Percentiles rank a stretch among this genome's conserved stretches.
phyloP scores from a whole-genome alignment of 2,329 filamentous ascomycete species.

The Ophiostoma himal-ulmi region DNA sequence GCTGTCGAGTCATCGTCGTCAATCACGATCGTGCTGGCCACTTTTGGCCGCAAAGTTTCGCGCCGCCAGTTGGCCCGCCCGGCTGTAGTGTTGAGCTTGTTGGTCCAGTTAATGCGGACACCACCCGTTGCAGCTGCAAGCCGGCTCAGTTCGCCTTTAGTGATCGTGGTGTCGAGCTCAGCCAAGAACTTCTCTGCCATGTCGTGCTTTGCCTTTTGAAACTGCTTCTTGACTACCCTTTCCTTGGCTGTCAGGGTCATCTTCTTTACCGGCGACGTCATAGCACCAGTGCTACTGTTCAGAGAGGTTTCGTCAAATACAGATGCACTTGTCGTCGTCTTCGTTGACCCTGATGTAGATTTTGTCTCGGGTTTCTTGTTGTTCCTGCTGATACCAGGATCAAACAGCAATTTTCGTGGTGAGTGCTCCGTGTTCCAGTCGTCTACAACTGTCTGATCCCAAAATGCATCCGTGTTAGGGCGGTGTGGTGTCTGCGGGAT shows the following conservation, averaged over 20 bases:
- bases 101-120: conserved; percentile 66
- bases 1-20: neutral
- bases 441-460: conserved; percentile 53
- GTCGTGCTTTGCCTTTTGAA: conserved; percentile 55
- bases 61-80: conserved; percentile 68
- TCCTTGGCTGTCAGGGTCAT: conserved; percentile 32
- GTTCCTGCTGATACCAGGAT: conserved; percentile 23
- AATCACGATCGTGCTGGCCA: neutral
- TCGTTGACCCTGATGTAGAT: neutral
- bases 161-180: conserved; percentile 63
- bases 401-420: conserved; percentile 32
- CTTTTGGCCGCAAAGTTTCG: conserved; percentile 43
- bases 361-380: neutral
- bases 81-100: conserved; percentile 73
- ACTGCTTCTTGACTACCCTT: conserved; percentile 50
- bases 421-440: conserved; percentile 59
- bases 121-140: conserved; percentile 62
- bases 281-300: too few species aligned
- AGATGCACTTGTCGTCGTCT: neutral
- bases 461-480: conserved; percentile 53
- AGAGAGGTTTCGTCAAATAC: neutral
- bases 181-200: conserved; percentile 59
- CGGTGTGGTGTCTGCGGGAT: conserved; percentile 52
- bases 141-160: conserved; percentile 51
- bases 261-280: conserved; percentile 27